phyloP scores from a whole-genome alignment of 768 basidiomycete species.

The Mycena latifolia region DNA sequence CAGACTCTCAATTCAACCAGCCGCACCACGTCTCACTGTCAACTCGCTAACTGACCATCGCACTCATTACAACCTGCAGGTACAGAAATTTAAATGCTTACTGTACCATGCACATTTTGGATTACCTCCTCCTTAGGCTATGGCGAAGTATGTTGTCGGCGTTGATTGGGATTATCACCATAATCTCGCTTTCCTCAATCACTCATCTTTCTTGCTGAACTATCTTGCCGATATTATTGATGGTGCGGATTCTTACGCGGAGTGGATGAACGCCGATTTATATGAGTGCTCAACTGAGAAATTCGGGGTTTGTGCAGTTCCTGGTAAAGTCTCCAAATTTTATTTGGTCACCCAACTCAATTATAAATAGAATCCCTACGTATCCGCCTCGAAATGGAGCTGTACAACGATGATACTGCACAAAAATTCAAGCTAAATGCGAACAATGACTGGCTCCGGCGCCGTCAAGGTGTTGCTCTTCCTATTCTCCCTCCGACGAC shows the following conservation, averaged over 20 bases:
- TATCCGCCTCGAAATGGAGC: too few relatives aligned
- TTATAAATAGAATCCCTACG: too few relatives aligned
- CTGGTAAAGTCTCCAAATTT: too few relatives aligned
- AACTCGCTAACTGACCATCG: conserved; percentile 42
- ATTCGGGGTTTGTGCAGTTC: too few relatives aligned
- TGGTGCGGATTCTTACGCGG: conserved; percentile 36
- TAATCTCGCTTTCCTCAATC: too few relatives aligned
- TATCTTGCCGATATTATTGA: background rate
- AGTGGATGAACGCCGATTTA: conserved; percentile 42
- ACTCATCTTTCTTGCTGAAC: background rate
- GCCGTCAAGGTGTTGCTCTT: conserved; percentile 39
- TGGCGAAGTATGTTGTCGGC: too few relatives aligned
- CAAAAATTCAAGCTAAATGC: conserved; percentile 36
- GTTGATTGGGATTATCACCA: too few relatives aligned
- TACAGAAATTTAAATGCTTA: conserved; percentile 21
- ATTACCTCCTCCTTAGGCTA: too few relatives aligned
- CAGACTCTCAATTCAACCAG: conserved; percentile 1
- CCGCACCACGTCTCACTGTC: conserved; percentile 37
- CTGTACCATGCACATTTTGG: too few relatives aligned
- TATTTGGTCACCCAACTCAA: too few relatives aligned
- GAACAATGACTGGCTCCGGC: conserved; percentile 39
- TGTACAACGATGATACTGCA: too few relatives aligned
- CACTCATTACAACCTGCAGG: conserved; percentile 40
- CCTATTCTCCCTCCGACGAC: conserved; percentile 40
- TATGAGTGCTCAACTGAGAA: conserved; percentile 33